phyloP scores from a whole-genome alignment of 257 asterid species.

The Eustoma russellianum region DNA sequence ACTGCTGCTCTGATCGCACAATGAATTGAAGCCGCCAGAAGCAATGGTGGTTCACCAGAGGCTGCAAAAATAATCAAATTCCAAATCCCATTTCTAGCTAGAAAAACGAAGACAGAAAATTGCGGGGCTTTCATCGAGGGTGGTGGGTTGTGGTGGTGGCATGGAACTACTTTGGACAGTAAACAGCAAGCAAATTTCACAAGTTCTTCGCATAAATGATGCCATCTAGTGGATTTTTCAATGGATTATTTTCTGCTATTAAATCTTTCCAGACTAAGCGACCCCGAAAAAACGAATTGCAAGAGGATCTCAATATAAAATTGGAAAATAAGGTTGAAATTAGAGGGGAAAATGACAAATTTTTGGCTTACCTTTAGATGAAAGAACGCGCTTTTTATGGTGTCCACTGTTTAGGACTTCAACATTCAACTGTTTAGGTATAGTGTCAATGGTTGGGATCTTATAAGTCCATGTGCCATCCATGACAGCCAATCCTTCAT shows the following conservation, averaged over 20 bases:
- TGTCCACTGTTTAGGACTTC: slow-evolving; percentile 57
- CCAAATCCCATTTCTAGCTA: not conserved
- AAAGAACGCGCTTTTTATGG: slow-evolving; percentile 54
- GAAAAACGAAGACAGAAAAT: no score
- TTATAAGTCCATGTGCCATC: slow-evolving; percentile 76
- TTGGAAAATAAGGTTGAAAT: no score
- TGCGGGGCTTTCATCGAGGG: no score
- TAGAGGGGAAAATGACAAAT: not conserved
- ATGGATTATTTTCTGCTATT: no score
- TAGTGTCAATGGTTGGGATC: slow-evolving; percentile 73
- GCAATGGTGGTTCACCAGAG: slow-evolving; percentile 75
- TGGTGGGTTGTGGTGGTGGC: no score
- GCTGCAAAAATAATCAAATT: slow-evolving; percentile 27
- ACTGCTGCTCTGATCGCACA: slow-evolving; percentile 76
- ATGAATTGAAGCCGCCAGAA: slow-evolving; percentile 66
- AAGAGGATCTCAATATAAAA: no score
- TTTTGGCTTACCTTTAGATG: slow-evolving; percentile 87
- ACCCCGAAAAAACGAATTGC: no score
- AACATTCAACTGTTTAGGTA: slow-evolving; percentile 56
- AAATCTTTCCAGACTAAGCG: no score
- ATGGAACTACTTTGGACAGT: no score
- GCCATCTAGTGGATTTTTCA: no score
- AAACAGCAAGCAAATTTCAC: no score
- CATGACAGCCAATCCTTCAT: slow-evolving; percentile 39
- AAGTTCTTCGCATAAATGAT: no score